These are phyloP conservation scores for Fagus sylvatica DNA, from an alignment of 306 rosid species.

Conservation along the genomic window DNA sequence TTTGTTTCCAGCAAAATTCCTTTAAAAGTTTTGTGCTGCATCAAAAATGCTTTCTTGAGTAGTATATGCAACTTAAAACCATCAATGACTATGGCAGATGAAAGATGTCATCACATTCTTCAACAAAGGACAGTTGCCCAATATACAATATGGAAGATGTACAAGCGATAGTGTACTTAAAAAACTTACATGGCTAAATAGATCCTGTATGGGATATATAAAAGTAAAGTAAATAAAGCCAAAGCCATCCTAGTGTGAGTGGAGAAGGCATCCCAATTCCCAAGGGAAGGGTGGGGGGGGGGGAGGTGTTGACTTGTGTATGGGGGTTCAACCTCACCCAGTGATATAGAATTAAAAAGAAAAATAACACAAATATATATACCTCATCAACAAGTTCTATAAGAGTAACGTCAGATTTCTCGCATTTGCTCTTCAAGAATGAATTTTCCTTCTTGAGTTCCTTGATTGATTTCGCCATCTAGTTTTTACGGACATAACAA, in stretches of 20 bases:
- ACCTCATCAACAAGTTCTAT: slow-evolving; percentile 91
- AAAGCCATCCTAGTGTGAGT: background rate
- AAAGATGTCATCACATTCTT: background rate
- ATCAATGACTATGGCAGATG: background rate
- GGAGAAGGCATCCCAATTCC: background rate
- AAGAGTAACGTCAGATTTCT: slow-evolving; percentile 80
- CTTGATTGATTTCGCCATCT: slow-evolving; percentile 95
- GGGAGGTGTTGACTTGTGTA: background rate
- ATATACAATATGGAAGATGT: background rate
- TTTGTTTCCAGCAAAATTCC: too few relatives aligned
- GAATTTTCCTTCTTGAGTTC: slow-evolving; percentile 92
- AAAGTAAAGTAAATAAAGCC: background rate
- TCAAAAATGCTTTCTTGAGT: background rate
- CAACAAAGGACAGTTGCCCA: background rate
- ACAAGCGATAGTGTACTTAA: background rate
- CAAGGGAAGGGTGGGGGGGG: background rate
- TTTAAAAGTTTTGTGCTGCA: too few relatives aligned
- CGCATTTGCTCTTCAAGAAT: slow-evolving; percentile 87
- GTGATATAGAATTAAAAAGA: slow-evolving; percentile 14
- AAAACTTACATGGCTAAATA: background rate
- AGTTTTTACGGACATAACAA: slow-evolving; percentile 30
- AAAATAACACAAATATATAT: slow-evolving; percentile 7
- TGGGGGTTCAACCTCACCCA: background rate
- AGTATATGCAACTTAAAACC: background rate
- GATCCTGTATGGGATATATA: background rate